phyloP scores from a whole-genome alignment of 2,329 filamentous ascomycete genomes.

The Elsinoe batatas region DNA sequence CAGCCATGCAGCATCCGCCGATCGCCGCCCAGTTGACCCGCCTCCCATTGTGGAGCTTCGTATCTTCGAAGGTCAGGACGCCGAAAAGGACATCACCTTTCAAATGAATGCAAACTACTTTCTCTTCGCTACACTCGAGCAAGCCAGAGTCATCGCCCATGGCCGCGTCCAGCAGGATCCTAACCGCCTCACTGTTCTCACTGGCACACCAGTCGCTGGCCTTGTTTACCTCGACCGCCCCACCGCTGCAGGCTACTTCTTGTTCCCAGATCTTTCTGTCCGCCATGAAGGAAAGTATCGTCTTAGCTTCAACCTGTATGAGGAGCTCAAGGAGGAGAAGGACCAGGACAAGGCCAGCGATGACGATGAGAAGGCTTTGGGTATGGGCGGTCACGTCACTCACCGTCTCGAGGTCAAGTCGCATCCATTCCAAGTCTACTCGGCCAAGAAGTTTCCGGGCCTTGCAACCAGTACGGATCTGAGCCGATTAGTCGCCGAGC shows the following conservation, averaged over 20 bases:
- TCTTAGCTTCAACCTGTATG: constrained; percentile 86
- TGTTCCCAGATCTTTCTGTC: constrained; percentile 93
- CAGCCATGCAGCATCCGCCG: constrained; percentile 55
- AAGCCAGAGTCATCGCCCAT: constrained; percentile 71
- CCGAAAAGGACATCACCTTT: constrained; percentile 57
- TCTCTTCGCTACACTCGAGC: constrained; percentile 83
- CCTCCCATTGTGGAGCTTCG: constrained; percentile 88
- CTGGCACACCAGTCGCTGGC: constrained; percentile 86
- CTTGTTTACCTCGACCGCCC: constrained; percentile 94
- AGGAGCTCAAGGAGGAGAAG: constrained; percentile 77
- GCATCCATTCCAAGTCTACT: constrained; percentile 75
- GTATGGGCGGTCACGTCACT: constrained; percentile 54
- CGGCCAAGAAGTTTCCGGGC: constrained; percentile 97
- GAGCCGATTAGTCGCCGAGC: constrained; percentile 86
- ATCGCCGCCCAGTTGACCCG: constrained; percentile 85
- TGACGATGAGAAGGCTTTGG: constrained; percentile 28
- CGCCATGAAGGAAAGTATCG: constrained; percentile 89
- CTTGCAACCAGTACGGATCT: constrained; percentile 79
- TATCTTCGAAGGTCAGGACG: constrained; percentile 59
- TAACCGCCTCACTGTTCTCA: constrained; percentile 71
- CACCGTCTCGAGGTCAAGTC: constrained; percentile 89
- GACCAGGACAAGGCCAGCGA: constrained; percentile 56
- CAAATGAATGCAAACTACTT: constrained; percentile 96
- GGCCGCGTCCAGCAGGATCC: constrained; percentile 59
- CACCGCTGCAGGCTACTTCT: constrained; percentile 72